phyloP scores from a whole-genome alignment of 768 basidiomycete species.

The Lactarius vividus region DNA sequence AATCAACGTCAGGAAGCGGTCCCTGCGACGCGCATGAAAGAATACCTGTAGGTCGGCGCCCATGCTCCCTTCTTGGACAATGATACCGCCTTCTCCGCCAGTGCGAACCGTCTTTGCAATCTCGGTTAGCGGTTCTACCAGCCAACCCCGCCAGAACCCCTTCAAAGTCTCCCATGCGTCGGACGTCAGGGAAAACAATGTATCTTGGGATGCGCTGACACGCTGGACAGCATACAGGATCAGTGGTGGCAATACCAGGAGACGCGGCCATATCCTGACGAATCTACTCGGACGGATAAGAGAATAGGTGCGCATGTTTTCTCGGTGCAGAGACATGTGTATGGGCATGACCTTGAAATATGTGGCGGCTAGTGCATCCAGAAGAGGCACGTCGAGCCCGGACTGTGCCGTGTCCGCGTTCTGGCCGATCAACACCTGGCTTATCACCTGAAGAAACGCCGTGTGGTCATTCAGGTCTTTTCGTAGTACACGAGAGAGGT shows the following conservation, averaged over 20 bases:
- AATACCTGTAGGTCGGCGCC: constrained; percentile 80
- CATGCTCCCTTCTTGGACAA: constrained; percentile 80
- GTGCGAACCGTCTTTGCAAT: constrained; percentile 81
- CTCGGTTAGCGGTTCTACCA: constrained; percentile 80
- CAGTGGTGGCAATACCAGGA: constrained; percentile 74
- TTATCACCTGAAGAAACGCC: constrained; percentile 17
- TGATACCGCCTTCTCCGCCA: constrained; percentile 70
- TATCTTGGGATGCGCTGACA: constrained; percentile 58
- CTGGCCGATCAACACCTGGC: constrained; percentile 15
- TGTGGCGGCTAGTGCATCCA: constrained; percentile 7
- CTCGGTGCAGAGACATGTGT: constrained; percentile 25
- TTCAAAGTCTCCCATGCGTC: constrained; percentile 64
- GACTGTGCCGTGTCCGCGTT: constrained; percentile 17
- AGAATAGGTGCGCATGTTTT: constrained; percentile 32
- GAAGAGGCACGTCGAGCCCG: constrained; percentile 4
- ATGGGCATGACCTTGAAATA: constrained; percentile 24
- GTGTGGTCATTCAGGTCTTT: constrained; percentile 21
- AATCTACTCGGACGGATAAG: constrained; percentile 68
- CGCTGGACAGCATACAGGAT: constrained; percentile 48
- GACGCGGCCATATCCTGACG: constrained; percentile 75
- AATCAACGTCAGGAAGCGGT: neutral
- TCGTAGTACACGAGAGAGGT: constrained; percentile 39
- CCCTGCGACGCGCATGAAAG: neutral
- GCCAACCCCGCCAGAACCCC: constrained; percentile 79
- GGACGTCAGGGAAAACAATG: constrained; percentile 51